Conservation (phyloP, 805 yeast species). For the Starmera pachycereana region DNA sequence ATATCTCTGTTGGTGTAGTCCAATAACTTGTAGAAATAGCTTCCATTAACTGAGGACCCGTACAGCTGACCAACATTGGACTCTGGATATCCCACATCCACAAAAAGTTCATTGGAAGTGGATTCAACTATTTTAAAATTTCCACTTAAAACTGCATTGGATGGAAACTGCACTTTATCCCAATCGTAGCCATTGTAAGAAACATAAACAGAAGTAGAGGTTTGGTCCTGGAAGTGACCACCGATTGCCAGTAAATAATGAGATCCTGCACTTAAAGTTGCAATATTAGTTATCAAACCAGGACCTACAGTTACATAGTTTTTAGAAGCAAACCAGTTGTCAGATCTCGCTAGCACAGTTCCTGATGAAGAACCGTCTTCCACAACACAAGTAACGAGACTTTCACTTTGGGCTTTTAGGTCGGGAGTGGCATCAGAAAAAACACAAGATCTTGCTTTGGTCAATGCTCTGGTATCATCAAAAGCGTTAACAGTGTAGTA, state of each 20-base stretch:
- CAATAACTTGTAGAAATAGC: slow-evolving; percentile 35
- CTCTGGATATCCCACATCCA: slow-evolving; percentile 22
- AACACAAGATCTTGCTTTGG: slow-evolving; percentile 24
- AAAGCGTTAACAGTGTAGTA: slow-evolving; percentile 39
- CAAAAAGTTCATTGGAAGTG: slow-evolving; percentile 28
- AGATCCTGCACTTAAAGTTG: slow-evolving; percentile 25
- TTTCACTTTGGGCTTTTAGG: slow-evolving; percentile 13
- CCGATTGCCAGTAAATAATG: slow-evolving; percentile 26
- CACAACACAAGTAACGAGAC: slow-evolving; percentile 33
- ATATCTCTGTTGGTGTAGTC: slow-evolving; percentile 27
- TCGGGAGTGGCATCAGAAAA: slow-evolving; percentile 19
- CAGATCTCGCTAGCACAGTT: slow-evolving; percentile 25
- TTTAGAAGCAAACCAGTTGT: slow-evolving; percentile 34
- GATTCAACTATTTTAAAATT: slow-evolving; percentile 26
- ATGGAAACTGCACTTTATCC: slow-evolving; percentile 25
- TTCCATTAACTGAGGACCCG: slow-evolving; percentile 36
- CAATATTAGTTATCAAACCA: slow-evolving; percentile 21
- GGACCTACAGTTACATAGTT: slow-evolving; percentile 21
- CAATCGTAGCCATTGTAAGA: slow-evolving; percentile 25
- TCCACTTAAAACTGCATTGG: slow-evolving; percentile 8
- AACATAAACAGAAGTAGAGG: slow-evolving; percentile 18
- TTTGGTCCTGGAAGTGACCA: slow-evolving; percentile 14
- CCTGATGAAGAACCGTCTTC: slow-evolving; percentile 28
- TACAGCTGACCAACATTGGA: slow-evolving; percentile 21
- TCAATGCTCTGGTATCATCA: slow-evolving; percentile 19